Base-by-base conservation (phyloP, 2,329 filamentous ascomycete species). In the Talaromyces piceae region DNA sequence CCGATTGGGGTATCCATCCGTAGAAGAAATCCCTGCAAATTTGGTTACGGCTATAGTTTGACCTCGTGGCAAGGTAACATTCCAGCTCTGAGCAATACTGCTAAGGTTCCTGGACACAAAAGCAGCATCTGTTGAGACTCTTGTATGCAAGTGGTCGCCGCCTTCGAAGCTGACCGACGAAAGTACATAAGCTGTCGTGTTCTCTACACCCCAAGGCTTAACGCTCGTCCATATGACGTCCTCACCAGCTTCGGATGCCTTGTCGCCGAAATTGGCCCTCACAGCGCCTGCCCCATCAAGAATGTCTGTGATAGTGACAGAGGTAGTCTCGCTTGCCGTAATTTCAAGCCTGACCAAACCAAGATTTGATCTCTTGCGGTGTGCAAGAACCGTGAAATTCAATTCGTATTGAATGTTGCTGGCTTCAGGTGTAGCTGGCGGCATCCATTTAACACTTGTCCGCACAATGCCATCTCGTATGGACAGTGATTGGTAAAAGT, bases 11-110 rank as follows among this genome's bases (percentile, higher is more conserved):
- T 84, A 85, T 1, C 80, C 82, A 63, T 86, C 83, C 1, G 73
- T 77, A 1, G 82, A 84, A 5, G 83, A 82, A 49, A 75, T 75
- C 16, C 83, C 83, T 13, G 86, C 71, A 56, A 76, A 85, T 60
- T 86, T 86, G 30, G 71, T 74, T 28, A 85, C 63, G 1, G 71
- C 75, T 3, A 76, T 70, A 1, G 74, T 72, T 54, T 75, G 58
- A 2, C 45, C 13, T 8, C 46, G 12, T n/a, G 45, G 11, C n/a
- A 56, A 48, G 25, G 11, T 33, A 3, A 52, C n/a, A 26, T 48
- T 44, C 53, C 49, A 50, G 16, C 47, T 51, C 30, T 55, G 50
- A 23, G 53, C 50, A 26, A 55, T 41, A 1, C 45, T 54, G 33
- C 52, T 50, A 3, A 39, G 27, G 41, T 54, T 54, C n/a, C 23